A percentile compares a stretch with the other conserved stretches of the same genome.
Conservation (phyloP, 352 stramenopile genomes). For the Pythium aristosporum region DNA sequence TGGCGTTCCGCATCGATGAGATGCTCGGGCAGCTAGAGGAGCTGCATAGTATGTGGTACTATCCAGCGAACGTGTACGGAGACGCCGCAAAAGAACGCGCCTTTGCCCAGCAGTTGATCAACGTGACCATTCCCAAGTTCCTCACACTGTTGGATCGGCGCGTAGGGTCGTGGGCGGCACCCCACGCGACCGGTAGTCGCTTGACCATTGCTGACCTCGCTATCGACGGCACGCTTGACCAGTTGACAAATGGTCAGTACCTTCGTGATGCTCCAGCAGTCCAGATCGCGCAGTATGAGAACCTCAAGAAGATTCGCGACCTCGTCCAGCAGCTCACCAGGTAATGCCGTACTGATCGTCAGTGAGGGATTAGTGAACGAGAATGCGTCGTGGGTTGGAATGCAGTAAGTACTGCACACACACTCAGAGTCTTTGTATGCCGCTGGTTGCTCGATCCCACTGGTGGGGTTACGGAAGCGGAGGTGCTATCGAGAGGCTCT, state of each 20-base stretch:
- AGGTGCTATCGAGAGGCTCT: conserved; percentile 41
- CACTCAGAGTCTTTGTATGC: no score
- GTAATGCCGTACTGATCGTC: background rate
- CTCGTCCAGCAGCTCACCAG: background rate
- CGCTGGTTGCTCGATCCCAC: background rate
- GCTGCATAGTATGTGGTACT: conserved; percentile 30
- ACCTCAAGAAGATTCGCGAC: conserved; percentile 6
- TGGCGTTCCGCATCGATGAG: conserved; percentile 54
- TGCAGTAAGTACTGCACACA: no score
- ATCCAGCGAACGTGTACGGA: conserved; percentile 28
- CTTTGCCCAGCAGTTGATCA: conserved; percentile 31
- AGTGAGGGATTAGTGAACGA: background rate
- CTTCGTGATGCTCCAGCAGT: background rate
- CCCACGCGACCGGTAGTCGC: conserved; percentile 29
- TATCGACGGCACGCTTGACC: conserved; percentile 40
- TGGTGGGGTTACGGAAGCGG: conserved; percentile 33
- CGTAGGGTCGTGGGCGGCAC: conserved; percentile 25
- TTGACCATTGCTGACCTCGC: conserved; percentile 56
- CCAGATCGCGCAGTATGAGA: background rate
- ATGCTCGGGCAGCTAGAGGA: conserved; percentile 33
- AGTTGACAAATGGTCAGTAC: conserved; percentile 32
- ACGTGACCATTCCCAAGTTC: conserved; percentile 40
- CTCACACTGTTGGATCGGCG: conserved; percentile 41
- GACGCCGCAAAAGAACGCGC: conserved; percentile 27
- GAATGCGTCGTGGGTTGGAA: background rate